Percentiles rank a stretch among this genome's conserved stretches.
Conservation (phyloP, 2,329 filamentous ascomycete species). For the Phaeomoniella chlamydospora region DNA sequence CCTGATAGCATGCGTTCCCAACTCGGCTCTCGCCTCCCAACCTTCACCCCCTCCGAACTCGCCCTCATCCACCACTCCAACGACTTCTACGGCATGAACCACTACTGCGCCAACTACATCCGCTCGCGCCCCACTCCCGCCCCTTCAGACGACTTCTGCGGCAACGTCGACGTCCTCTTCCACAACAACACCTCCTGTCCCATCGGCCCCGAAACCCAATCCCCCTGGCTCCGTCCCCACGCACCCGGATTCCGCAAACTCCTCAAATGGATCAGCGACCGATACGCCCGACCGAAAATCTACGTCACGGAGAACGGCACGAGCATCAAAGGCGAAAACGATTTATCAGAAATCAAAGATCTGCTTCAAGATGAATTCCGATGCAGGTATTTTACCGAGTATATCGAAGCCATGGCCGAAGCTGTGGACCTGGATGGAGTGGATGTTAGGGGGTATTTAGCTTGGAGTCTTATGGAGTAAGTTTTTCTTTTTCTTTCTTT, state of each 20-base stretch:
- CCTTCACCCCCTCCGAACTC: conserved; percentile 57
- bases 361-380: conserved; percentile 74
- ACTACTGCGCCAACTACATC: conserved; percentile 83
- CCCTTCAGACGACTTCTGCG: conserved; percentile 52
- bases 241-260: conserved; percentile 64
- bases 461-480: conserved; percentile 75
- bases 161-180: conserved; percentile 60
- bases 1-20: conserved; percentile 72
- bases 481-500: conserved; percentile 18
- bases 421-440: conserved; percentile 60
- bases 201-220: conserved; percentile 73
- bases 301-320: conserved; percentile 86
- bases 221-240: conserved; percentile 64
- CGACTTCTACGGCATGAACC: conserved; percentile 92
- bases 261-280: conserved; percentile 60
- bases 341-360: conserved; percentile 48
- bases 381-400: conserved; percentile 62
- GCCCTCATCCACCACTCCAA: conserved; percentile 71
- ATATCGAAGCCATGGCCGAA: conserved; percentile 62
- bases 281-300: conserved; percentile 63
- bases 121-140: conserved; percentile 51
- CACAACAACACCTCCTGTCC: conserved; percentile 56
- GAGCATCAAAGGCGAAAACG: conserved; percentile 69
- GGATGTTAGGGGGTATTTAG: conserved; percentile 66
- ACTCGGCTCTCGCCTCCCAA: conserved; percentile 62